Conservation (phyloP, 2,329 filamentous ascomycete species). For the Sclerotinia sclerotiorum region DNA sequence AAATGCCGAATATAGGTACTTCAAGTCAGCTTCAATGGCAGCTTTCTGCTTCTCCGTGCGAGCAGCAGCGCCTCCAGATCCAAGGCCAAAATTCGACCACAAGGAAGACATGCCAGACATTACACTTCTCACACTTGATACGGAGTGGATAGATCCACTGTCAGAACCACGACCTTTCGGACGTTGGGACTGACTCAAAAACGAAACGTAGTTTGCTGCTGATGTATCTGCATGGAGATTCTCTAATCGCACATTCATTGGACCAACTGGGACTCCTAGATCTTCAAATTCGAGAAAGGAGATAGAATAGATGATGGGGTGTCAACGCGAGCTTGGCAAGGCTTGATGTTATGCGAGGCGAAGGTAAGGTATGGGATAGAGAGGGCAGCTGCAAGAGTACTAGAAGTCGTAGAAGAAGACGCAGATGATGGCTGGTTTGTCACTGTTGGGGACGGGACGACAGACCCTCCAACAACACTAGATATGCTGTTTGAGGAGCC, state of each 20-base stretch:
- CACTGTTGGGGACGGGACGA: constrained; percentile 45
- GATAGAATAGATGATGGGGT: constrained; percentile 94
- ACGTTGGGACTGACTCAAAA: constrained; percentile 79
- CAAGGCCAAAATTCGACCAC: constrained; percentile 85
- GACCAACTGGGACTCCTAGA: constrained; percentile 82
- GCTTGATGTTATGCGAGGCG: constrained; percentile 80
- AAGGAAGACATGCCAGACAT: constrained; percentile 95
- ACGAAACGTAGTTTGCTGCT: constrained; percentile 92
- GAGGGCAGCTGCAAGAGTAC: constrained; percentile 77
- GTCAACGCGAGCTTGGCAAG: constrained; percentile 87
- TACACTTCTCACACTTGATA: constrained; percentile 94
- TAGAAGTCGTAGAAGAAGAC: constrained; percentile 64
- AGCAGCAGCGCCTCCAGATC: constrained; percentile 73
- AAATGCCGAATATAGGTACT: constrained; percentile 96
- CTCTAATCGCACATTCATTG: constrained; percentile 94
- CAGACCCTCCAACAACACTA: constrained; percentile 51
- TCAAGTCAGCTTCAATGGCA: constrained; percentile 80
- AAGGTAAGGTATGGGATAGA: constrained; percentile 85
- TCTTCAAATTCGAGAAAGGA: constrained; percentile 93
- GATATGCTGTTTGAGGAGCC: constrained; percentile 65
- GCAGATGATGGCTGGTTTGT: constrained; percentile 61
- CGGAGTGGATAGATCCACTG: constrained; percentile 87
- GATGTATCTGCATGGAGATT: constrained; percentile 87
- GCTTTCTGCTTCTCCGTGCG: constrained; percentile 89
- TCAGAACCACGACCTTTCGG: constrained; percentile 78